phyloP scores from a whole-genome alignment of 2,329 filamentous ascomycete genomes.

The Cercospora sp. region DNA sequence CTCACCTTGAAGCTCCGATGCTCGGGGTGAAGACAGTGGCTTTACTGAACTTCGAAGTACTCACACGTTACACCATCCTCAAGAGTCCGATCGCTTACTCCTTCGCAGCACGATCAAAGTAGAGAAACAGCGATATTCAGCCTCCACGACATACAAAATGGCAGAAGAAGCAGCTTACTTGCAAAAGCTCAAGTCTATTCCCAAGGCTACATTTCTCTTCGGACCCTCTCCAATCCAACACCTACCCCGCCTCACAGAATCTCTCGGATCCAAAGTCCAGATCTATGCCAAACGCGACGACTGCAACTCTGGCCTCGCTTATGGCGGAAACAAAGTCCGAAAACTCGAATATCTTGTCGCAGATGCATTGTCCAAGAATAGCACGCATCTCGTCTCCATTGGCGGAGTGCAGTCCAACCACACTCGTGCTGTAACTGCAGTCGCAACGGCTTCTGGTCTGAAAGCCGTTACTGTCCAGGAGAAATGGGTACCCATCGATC shows the following conservation, averaged over 20 bases:
- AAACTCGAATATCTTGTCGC: constrained; percentile 45
- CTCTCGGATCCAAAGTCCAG: constrained; percentile 56
- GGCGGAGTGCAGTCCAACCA: constrained; percentile 45
- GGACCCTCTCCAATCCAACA: constrained; percentile 68
- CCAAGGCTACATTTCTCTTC: constrained; percentile 62
- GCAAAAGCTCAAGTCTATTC: constrained; percentile 49
- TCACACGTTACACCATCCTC: background rate
- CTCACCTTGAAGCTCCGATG: background rate
- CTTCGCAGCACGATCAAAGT: background rate
- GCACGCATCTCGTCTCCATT: constrained; percentile 40
- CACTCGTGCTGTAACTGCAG: constrained; percentile 41
- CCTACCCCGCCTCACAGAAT: constrained; percentile 64
- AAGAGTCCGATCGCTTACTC: background rate
- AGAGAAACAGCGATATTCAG: background rate
- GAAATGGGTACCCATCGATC: constrained; percentile 38
- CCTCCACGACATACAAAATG: background rate
- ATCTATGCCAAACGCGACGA: constrained; percentile 74
- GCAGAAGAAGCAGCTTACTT: constrained; percentile 27
- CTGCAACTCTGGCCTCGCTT: constrained; percentile 47
- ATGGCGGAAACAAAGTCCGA: constrained; percentile 44
- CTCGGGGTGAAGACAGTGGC: background rate
- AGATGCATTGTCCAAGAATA: constrained; percentile 35
- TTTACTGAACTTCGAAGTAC: background rate
- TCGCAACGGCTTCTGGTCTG: constrained; percentile 38
- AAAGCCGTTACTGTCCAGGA: constrained; percentile 38